These are phyloP conservation scores for Boletus reticuloceps DNA, from an alignment of 768 basidiomycete genomes.

Conservation along the genomic window DNA sequence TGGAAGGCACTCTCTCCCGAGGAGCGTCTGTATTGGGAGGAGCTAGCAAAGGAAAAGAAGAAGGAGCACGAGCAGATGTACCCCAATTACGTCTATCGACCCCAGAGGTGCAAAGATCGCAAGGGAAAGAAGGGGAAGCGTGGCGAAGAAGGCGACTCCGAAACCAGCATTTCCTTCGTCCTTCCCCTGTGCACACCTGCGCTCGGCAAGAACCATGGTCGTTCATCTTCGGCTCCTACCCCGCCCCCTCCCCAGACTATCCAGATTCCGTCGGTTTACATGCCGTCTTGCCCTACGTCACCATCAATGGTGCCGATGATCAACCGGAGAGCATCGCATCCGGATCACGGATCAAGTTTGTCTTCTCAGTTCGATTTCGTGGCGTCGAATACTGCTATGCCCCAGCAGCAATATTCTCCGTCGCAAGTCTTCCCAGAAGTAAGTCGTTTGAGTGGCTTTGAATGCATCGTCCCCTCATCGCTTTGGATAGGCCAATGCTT, in stretches of 20 bases:
- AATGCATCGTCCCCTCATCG: conserved; percentile 3
- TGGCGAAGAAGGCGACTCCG: conserved; percentile 45
- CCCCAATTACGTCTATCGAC: conserved; percentile 77
- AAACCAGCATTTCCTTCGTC: conserved; percentile 50
- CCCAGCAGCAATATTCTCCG: conserved; percentile 38
- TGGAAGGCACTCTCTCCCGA: conserved; percentile 68
- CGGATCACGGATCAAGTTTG: conserved; percentile 44
- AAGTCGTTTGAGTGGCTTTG: conserved; percentile 22
- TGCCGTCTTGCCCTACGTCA: conserved; percentile 64
- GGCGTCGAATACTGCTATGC: conserved; percentile 42
- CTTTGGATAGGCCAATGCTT: conserved; percentile 43
- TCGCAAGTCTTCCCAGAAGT: conserved; percentile 38
- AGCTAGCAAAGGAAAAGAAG: conserved; percentile 75
- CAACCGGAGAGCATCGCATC: conserved; percentile 55
- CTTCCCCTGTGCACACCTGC: conserved; percentile 37
- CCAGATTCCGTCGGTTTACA: conserved; percentile 61
- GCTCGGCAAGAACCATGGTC: conserved; percentile 43
- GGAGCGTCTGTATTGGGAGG: conserved; percentile 74
- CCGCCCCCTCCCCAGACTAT: conserved; percentile 68
- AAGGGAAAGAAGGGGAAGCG: conserved; percentile 46
- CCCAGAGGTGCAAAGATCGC: conserved; percentile 51
- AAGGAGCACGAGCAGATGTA: conserved; percentile 74
- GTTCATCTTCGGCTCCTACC: conserved; percentile 60
- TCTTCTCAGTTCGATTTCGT: conserved; percentile 55
- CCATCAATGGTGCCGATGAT: conserved; percentile 55